Evolutionary conservation across 495 filamentous ascomycete genomes (phyloP), one percentile per base, ranked within the genome.

Genomic region (Podospora pseudocomata): DNA sequence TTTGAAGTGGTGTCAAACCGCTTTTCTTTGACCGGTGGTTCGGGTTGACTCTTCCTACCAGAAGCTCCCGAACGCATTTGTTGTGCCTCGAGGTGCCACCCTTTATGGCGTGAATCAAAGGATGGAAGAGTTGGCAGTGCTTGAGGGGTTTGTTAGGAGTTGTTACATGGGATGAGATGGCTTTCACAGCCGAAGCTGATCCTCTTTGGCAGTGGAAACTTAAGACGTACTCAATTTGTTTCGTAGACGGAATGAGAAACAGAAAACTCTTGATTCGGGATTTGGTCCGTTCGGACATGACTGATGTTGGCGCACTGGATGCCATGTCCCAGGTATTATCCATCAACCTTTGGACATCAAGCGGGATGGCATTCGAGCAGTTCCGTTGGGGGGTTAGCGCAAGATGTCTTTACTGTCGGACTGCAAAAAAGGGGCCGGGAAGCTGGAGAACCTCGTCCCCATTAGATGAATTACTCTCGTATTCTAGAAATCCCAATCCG

Each of bases 281-380:
- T 26, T 57, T 65, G 63, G 13, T 30, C 54, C 60, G 58, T 16
- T 69, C 39, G 0, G 67, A 54, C 44, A 68, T 65, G 23, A 53
- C 34, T 4, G 67, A 65, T 26, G 67, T 60, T 5, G 63, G 67
- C 15, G 63, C 63, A 23, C 53, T 65, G 9, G 67, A 69, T 2
- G 63, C 62, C 67, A 69, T 69, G 20, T 69, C 67, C 55, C 67
- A 69, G 1, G 56, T 65, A 32, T 69, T 61, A 28, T 57, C 30
- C 67, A 69, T 68, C 3, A 68, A 54, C 60, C 60, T 65, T 7
- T 23, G 7, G n/a, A 44, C 63, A 19, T 69, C 63, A 18, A 56
- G 2, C 19, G 54, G 54, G 15, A 56, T 20, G 19, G 15, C 16
- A 15, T 18, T 20, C 4, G 15, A 18, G 54, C 54, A 13, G 15